These are phyloP conservation scores for Rhizopogon sp. DNA, from an alignment of 768 basidiomycete species.

Conservation along the genomic window DNA sequence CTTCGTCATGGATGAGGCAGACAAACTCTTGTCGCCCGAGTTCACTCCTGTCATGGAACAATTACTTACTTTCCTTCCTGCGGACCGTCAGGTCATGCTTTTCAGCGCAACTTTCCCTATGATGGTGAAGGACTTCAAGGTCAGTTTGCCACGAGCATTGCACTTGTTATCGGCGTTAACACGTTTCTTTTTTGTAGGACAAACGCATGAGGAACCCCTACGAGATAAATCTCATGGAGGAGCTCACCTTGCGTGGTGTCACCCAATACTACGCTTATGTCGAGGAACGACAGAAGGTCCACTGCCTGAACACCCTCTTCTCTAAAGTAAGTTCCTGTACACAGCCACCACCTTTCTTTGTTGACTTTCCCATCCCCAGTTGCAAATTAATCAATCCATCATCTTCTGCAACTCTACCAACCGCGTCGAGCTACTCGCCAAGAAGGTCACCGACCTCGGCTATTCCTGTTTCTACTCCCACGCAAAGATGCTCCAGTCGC, in stretches of 20 bases:
- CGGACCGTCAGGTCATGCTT: slow-evolving; percentile 93
- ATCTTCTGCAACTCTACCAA: slow-evolving; percentile 99
- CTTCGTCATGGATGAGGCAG: slow-evolving; percentile 99
- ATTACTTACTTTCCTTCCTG: slow-evolving; percentile 77
- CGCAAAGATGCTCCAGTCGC: slow-evolving; percentile 98
- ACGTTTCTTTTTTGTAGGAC: slow-evolving; percentile 45
- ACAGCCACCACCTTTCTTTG: background rate
- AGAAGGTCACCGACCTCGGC: slow-evolving; percentile 98
- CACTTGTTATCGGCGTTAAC: slow-evolving; percentile 10
- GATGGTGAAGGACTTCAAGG: slow-evolving; percentile 99
- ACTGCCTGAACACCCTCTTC: slow-evolving; percentile 99
- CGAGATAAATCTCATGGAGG: slow-evolving; percentile 99
- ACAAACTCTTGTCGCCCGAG: slow-evolving; percentile 95
- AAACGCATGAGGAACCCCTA: slow-evolving; percentile 95
- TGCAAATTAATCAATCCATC: slow-evolving; percentile 99
- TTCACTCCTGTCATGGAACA: slow-evolving; percentile 99
- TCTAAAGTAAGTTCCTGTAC: slow-evolving; percentile 62
- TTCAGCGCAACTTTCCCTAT: slow-evolving; percentile 99
- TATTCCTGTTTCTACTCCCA: slow-evolving; percentile 99
- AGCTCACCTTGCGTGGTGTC: slow-evolving; percentile 96
- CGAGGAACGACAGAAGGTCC: slow-evolving; percentile 98
- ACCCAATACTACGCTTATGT: slow-evolving; percentile 99
- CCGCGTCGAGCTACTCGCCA: slow-evolving; percentile 97
- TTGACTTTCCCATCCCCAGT: slow-evolving; percentile 38
- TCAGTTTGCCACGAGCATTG: slow-evolving; percentile 20